Conservation (phyloP, 345 rosid genomes). For the Sonneratia alba region DNA sequence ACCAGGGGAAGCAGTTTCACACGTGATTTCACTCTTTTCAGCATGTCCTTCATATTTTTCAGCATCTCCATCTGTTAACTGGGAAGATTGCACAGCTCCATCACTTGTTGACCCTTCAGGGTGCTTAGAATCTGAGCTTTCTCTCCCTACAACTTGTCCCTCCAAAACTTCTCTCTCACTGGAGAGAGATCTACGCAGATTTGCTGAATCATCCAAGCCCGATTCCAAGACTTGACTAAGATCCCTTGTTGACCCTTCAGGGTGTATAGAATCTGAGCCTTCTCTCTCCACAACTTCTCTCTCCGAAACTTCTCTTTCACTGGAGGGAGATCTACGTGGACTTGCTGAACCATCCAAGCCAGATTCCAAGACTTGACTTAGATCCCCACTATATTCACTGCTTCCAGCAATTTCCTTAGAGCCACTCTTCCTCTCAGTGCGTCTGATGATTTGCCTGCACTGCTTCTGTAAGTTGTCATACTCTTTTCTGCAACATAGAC, state of each 20-base stretch:
- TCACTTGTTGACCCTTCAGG: neutral
- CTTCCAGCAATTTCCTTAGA: slow-evolving; percentile 30
- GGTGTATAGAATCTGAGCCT: neutral
- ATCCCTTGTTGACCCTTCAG: neutral
- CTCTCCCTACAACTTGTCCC: neutral
- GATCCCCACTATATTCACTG: slow-evolving; percentile 11
- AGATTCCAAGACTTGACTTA: slow-evolving; percentile 40
- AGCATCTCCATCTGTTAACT: slow-evolving; percentile 1
- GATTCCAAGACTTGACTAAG: slow-evolving; percentile 40
- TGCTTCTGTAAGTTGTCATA: slow-evolving; percentile 55
- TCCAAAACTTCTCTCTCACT: neutral
- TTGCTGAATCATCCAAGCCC: slow-evolving; percentile 29
- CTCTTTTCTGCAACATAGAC: slow-evolving; percentile 38
- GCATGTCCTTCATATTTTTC: slow-evolving; percentile 22
- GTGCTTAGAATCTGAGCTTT: neutral
- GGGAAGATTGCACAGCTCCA: neutral
- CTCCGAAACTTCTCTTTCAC: neutral
- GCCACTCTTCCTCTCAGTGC: slow-evolving; percentile 27
- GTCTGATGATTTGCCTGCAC: slow-evolving; percentile 36
- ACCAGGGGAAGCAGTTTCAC: slow-evolving; percentile 35
- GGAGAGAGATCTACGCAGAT: slow-evolving; percentile 8
- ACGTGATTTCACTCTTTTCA: slow-evolving; percentile 36
- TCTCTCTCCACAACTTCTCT: neutral
- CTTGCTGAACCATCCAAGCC: slow-evolving; percentile 31
- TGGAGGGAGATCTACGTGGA: slow-evolving; percentile 2